Evolutionary conservation across 2,329 filamentous ascomycete species (phyloP), one percentile per base, ranked within the genome.

Genomic region (Didymella lethalis): DNA sequence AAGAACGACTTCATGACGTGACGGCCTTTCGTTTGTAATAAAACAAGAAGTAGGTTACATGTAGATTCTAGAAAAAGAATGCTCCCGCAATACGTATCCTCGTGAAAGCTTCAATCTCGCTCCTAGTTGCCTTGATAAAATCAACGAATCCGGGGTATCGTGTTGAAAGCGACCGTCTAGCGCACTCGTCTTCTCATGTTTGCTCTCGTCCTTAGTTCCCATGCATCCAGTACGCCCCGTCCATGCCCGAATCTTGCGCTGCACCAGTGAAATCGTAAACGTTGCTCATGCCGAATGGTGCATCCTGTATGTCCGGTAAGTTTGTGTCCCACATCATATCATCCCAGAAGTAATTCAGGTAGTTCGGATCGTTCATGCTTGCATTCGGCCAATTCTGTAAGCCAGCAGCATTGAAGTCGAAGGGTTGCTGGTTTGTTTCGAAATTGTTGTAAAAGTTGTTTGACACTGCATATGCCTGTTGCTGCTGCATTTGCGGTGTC

Each of bases 281-380:
- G n/a, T 68, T 72, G 20, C 64, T 65, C 4, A 76, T 48, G 2
- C 73, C 72, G 59, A 74, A 76, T 4, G 75, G 74, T 14, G 69
- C 67, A 41, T 77, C 76, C 16, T 75, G 65, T 66, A 77, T 73
- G 53, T 78, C 75, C 4, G 75, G 74, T 20, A 77, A 51, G 43
- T 72, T 74, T 0, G 75, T 77, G 46, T 79, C 77, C 77, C 77
- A 79, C 73, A 78, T 76, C 75, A 78, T 78, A 48, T 77, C 75
- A 54, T 78, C 75, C 77, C 77, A 79, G 57, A 78, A 77, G 43
- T 71, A 68, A 40, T 73, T 74, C 56, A 77, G 66, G 4, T 71
- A 65, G 7, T 63, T 67, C 1, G 75, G 66, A 38, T 74, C 73
- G 28, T 63, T 65, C 8, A 68, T 57, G 29, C 66, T 71, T 5